Conservation (phyloP, 2,329 filamentous ascomycete genomes). For the Emergomyces orientalis region DNA sequence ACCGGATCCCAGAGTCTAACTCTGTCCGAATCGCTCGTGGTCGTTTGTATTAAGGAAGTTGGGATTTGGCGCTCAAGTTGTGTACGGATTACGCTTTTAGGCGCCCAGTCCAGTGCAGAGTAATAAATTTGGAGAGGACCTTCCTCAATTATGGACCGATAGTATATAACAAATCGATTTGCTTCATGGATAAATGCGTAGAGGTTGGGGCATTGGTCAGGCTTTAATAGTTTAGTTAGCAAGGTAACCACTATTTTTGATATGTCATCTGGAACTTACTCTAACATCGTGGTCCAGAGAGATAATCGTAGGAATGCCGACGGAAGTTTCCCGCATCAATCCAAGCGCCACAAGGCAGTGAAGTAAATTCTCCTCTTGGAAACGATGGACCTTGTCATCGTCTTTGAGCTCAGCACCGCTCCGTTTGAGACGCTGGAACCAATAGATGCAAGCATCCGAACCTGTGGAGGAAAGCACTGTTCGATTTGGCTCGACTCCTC, state of each 20-base stretch:
- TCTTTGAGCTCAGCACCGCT: background rate
- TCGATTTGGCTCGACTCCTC: background rate
- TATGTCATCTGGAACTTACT: background rate
- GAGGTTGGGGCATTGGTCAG: background rate
- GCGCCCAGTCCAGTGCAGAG: background rate
- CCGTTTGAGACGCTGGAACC: constrained; percentile 1
- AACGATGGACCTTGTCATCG: background rate
- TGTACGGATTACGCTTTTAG: background rate
- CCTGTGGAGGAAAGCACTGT: background rate
- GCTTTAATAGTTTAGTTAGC: background rate
- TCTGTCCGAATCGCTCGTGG: background rate
- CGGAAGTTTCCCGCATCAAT: background rate
- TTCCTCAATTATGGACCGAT: background rate
- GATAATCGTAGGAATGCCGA: background rate
- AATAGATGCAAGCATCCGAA: constrained; percentile 2
- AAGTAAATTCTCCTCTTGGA: background rate
- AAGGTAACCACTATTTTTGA: too few relatives aligned
- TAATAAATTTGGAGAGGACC: background rate
- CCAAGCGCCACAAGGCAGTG: constrained; percentile 7
- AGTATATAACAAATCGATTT: constrained; percentile 1
- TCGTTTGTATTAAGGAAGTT: background rate
- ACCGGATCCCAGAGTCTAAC: background rate
- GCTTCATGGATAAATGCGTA: background rate
- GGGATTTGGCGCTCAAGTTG: background rate
- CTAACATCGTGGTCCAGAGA: background rate